A percentile compares a stretch with the other conserved stretches of the same genome.
Evolutionary conservation across 306 rosid species (phyloP).

Genomic region (Quercus dentata): DNA sequence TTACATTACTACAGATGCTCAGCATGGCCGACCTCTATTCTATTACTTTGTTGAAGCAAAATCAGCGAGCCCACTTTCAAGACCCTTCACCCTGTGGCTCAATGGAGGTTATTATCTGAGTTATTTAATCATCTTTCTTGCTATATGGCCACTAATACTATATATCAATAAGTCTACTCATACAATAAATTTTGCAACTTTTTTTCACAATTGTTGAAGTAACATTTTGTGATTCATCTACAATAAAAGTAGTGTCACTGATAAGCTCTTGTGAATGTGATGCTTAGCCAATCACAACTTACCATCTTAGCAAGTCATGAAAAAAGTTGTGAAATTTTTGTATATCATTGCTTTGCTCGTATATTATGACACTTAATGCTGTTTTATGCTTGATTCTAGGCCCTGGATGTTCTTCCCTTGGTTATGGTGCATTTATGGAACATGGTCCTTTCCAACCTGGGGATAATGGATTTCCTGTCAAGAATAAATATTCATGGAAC

Average conservation of each 20-base stretch:
- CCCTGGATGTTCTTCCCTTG: background rate
- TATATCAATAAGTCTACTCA: background rate
- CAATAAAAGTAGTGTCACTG: too few species aligned
- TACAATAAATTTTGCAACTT: too few species aligned
- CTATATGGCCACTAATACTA: background rate
- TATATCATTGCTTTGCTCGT: background rate
- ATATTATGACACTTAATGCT: background rate
- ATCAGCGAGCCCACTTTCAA: background rate
- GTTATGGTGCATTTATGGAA: background rate
- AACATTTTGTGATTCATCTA: too few species aligned
- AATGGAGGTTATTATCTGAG: background rate
- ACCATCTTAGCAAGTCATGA: too few species aligned
- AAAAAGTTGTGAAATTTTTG: background rate
- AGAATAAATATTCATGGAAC: background rate
- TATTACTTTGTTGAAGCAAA: background rate
- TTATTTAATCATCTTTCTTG: background rate
- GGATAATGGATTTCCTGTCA: background rate
- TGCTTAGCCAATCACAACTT: too few species aligned
- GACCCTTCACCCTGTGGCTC: background rate
- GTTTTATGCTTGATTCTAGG: background rate
- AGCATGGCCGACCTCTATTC: constrained; percentile 4
- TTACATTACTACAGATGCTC: background rate
- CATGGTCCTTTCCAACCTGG: background rate
- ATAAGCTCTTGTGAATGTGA: too few species aligned
- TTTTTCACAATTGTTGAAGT: too few species aligned